These are phyloP conservation scores for Schrenkiella parvula DNA, from an alignment of 345 rosid genomes.

Conservation along the genomic window DNA sequence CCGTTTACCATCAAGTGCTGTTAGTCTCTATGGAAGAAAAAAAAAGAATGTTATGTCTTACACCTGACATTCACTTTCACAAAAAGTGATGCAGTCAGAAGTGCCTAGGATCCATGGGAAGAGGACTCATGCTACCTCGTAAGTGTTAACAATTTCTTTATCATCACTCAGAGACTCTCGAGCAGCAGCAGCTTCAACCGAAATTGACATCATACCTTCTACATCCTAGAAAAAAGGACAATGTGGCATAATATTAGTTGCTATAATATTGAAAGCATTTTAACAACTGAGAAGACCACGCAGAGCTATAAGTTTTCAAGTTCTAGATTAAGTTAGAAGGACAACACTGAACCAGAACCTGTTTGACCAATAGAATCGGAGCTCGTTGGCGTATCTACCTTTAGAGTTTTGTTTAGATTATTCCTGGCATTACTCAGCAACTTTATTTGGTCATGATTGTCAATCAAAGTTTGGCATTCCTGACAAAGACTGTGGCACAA, in stretches of 20 bases:
- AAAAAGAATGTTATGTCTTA: constrained; percentile 3
- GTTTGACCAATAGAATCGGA: neutral
- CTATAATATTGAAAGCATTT: constrained; percentile 1
- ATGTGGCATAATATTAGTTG: neutral
- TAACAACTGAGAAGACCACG: neutral
- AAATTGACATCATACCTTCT: constrained; percentile 99
- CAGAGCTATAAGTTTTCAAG: neutral
- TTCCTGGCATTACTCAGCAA: constrained; percentile 93
- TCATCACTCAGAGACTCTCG: constrained; percentile 90
- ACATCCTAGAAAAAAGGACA: constrained; percentile 63
- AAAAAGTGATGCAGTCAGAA: constrained; percentile 5
- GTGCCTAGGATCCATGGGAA: constrained; percentile 6
- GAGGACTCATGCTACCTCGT: constrained; percentile 58
- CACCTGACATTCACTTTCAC: neutral
- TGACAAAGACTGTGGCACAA: constrained; percentile 66
- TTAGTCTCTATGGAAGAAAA: constrained; percentile 60
- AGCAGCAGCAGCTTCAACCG: constrained; percentile 96
- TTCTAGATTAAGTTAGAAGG: neutral
- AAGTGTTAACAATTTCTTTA: constrained; percentile 87
- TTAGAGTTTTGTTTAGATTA: constrained; percentile 82
- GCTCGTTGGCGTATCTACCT: constrained; percentile 38
- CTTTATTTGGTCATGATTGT: constrained; percentile 98
- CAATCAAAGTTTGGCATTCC: constrained; percentile 96
- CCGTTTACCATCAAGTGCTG: constrained; percentile 97
- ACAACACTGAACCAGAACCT: neutral